A percentile compares a stretch with the other conserved stretches of the same genome.
Evolutionary conservation across 305 asterid genomes (phyloP).

Genomic region (Fraxinus velutina): DNA sequence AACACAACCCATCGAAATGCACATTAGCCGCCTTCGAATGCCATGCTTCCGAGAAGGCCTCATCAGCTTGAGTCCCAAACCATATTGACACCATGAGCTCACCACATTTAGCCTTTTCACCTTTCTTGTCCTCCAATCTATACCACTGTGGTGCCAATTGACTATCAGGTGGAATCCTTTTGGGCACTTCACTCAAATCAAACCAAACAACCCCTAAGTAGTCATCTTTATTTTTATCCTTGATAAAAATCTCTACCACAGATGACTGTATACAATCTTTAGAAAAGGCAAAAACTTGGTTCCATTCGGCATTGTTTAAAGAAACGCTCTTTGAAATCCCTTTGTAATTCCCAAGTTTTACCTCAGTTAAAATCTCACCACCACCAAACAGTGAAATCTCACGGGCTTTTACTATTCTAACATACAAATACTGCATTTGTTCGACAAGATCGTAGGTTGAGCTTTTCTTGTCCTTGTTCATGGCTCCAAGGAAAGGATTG

Average conservation of each 20-base stretch:
- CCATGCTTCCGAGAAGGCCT: conserved; percentile 88
- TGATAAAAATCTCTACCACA: conserved; percentile 60
- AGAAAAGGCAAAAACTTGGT: conserved; percentile 83
- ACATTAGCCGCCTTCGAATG: conserved; percentile 83
- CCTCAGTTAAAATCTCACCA: conserved; percentile 73
- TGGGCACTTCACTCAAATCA: conserved; percentile 81
- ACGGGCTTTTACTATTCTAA: conserved; percentile 58
- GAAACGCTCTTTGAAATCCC: conserved; percentile 65
- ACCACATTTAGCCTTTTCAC: conserved; percentile 58
- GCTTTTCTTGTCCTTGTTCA: conserved; percentile 54
- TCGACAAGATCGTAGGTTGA: conserved; percentile 78
- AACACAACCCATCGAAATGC: conserved; percentile 54
- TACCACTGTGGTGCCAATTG: conserved; percentile 90
- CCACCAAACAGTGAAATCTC: conserved; percentile 50
- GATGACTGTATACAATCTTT: conserved; percentile 75
- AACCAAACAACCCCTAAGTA: conserved; percentile 79
- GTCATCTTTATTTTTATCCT: conserved; percentile 64
- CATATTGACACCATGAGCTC: conserved; percentile 77
- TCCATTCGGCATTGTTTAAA: conserved; percentile 52
- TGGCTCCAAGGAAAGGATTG: conserved; percentile 74
- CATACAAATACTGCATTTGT: conserved; percentile 82
- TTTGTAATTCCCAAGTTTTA: conserved; percentile 75
- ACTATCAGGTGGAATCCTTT: conserved; percentile 76
- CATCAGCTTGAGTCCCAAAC: conserved; percentile 96
- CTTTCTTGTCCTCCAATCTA: conserved; percentile 77